Conservation (phyloP, 306 rosid genomes). For the Sesbania bispinosa region DNA sequence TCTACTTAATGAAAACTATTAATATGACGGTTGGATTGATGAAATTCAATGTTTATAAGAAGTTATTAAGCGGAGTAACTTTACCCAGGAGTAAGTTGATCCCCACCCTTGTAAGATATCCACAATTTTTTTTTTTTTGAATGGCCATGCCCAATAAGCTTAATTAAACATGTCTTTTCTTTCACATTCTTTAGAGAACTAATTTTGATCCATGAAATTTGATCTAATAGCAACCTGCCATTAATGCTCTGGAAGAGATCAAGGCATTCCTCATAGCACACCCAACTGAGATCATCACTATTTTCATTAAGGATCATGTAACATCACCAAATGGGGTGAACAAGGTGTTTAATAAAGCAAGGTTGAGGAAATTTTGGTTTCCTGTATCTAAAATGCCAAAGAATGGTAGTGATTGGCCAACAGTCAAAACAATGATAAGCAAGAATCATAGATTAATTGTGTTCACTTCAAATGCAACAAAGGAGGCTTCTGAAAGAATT, state of each 20-base stretch:
- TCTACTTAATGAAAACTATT: too few relatives aligned
- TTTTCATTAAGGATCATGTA: slow-evolving; percentile 78
- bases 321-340: slow-evolving; percentile 52
- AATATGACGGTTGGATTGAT: too few relatives aligned
- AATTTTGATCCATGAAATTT: background rate
- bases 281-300: slow-evolving; percentile 62
- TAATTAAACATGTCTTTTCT: background rate
- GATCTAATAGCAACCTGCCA: slow-evolving; percentile 58
- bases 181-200: background rate
- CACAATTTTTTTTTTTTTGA: too few relatives aligned
- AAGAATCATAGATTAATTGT: slow-evolving; percentile 57
- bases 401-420: slow-evolving; percentile 64
- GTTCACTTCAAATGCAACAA: slow-evolving; percentile 60
- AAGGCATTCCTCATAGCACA: slow-evolving; percentile 37
- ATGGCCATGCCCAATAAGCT: background rate
- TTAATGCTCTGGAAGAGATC: slow-evolving; percentile 50
- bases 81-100: too few relatives aligned
- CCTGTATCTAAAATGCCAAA: slow-evolving; percentile 58
- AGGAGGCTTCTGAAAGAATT: slow-evolving; percentile 55
- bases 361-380: slow-evolving; percentile 45
- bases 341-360: slow-evolving; percentile 53
- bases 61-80: too few relatives aligned
- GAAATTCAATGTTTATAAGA: too few relatives aligned
- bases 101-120: too few relatives aligned
- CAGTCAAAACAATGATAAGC: slow-evolving; percentile 50